Evolutionary conservation across 2,329 filamentous ascomycete genomes (phyloP).

Genomic region (Trichophaea hybrida): DNA sequence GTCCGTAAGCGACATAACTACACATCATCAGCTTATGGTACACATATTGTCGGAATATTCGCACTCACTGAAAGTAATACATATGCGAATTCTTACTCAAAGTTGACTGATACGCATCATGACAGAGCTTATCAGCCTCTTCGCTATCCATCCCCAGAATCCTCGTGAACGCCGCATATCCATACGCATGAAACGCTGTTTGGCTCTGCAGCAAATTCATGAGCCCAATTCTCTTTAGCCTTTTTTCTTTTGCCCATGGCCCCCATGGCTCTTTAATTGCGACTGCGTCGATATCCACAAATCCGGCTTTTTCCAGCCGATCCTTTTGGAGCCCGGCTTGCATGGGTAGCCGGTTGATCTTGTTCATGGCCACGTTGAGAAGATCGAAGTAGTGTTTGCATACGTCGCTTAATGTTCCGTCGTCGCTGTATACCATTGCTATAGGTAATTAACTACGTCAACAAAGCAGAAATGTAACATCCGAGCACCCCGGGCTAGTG

Average conservation of each 20-base stretch:
- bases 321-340: not conserved
- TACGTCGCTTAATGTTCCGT: not conserved
- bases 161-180: slow-evolving; percentile 8
- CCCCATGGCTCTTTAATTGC: slow-evolving; percentile 8
- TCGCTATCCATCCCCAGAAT: slow-evolving; percentile 7
- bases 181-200: slow-evolving; percentile 9
- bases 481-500: no score
- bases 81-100: not conserved
- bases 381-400: not conserved
- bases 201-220: not conserved
- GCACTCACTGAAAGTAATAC: not conserved
- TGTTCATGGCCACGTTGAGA: not conserved
- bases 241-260: slow-evolving; percentile 9
- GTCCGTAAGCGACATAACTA: not conserved
- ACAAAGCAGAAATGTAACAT: not conserved
- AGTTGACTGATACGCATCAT: not conserved
- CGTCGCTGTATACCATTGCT: slow-evolving; percentile 1
- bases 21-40: not conserved
- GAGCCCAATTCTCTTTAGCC: slow-evolving; percentile 6
- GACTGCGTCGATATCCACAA: slow-evolving; percentile 5
- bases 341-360: not conserved
- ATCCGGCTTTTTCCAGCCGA: slow-evolving; percentile 6
- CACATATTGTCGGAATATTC: not conserved
- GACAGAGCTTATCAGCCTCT: slow-evolving; percentile 1
- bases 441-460: not conserved